These are phyloP conservation scores for Cercospora beticola DNA, from an alignment of 2,329 filamentous ascomycete species.

Conservation along the genomic window DNA sequence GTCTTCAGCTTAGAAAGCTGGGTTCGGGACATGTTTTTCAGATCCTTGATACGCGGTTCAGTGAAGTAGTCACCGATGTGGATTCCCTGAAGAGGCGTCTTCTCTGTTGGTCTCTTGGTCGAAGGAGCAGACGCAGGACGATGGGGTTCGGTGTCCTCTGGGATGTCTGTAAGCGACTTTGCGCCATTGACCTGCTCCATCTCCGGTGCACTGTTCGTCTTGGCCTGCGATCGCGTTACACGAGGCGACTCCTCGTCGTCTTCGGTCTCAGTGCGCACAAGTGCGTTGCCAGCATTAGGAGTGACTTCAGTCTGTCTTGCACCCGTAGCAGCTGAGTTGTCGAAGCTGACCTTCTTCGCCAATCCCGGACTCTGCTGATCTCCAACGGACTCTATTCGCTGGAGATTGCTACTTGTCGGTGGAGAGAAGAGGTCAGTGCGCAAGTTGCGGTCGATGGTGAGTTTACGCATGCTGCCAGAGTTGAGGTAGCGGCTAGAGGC, in stretches of 20 bases:
- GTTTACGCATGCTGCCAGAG: conserved; percentile 78
- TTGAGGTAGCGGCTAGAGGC: conserved; percentile 65
- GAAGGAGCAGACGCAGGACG: conserved; percentile 30
- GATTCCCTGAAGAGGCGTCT: conserved; percentile 17
- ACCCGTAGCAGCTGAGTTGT: conserved; percentile 54
- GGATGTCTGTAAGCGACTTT: conserved; percentile 65
- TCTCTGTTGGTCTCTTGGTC: conserved; percentile 22
- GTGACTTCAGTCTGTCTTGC: conserved; percentile 46
- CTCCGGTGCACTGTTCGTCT: conserved; percentile 52
- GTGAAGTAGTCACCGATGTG: conserved; percentile 79
- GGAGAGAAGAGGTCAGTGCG: conserved; percentile 63
- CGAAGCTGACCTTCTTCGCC: conserved; percentile 93
- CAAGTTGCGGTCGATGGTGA: conserved; percentile 87
- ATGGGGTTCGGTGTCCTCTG: conserved; percentile 61
- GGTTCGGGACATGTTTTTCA: conserved; percentile 75
- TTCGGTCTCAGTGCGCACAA: conserved; percentile 50
- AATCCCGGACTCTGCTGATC: conserved; percentile 40
- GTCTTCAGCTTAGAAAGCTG: conserved; percentile 71
- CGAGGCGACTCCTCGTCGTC: conserved; percentile 55
- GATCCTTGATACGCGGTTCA: conserved; percentile 70
- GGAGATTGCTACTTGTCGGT: conserved; percentile 19
- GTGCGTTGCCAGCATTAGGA: conserved; percentile 41
- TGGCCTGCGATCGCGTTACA: conserved; percentile 31
- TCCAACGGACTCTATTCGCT: conserved; percentile 22
- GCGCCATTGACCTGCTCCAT: conserved; percentile 63